A percentile compares a stretch with the other conserved stretches of the same genome.
phyloP scores from a whole-genome alignment of 352 stramenopile genomes.

The Phytophthora capsici region DNA sequence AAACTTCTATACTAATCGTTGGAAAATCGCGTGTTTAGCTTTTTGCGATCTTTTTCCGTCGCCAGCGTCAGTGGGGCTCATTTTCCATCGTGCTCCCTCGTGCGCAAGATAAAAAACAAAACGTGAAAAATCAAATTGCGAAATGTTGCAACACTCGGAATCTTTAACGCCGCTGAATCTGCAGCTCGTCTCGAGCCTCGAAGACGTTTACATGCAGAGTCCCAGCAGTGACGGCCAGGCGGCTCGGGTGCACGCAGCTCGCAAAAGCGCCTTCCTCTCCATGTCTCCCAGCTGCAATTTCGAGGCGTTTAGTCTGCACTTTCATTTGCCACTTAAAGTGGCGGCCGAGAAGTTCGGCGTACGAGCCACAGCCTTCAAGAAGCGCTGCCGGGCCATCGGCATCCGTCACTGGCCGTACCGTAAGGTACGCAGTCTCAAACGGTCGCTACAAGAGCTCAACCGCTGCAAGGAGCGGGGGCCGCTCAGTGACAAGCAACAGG shows the following conservation, averaged over 20 bases:
- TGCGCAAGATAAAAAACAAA: too few relatives aligned
- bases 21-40: constrained; percentile 21
- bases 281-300: constrained; percentile 74
- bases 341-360: constrained; percentile 80
- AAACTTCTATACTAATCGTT: constrained; percentile 19
- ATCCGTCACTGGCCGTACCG: constrained; percentile 79
- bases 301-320: constrained; percentile 70
- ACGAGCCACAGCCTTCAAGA: constrained; percentile 79
- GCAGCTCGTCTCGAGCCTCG: constrained; percentile 34
- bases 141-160: constrained; percentile 33
- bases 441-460: constrained; percentile 66
- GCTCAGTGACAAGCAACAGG: constrained; percentile 71
- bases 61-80: constrained; percentile 1
- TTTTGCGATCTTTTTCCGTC: constrained; percentile 37
- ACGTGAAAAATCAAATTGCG: not conserved
- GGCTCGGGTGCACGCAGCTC: constrained; percentile 37
- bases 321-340: constrained; percentile 71
- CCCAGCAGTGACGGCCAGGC: constrained; percentile 33
- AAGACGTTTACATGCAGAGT: constrained; percentile 49
- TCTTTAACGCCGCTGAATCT: constrained; percentile 37
- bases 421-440: constrained; percentile 77
- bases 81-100: constrained; percentile 24
- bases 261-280: constrained; percentile 55
- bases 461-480: constrained; percentile 60
- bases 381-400: constrained; percentile 71